Evolutionary conservation across 805 yeast genomes (phyloP).

Genomic region (Candida ulmi): DNA sequence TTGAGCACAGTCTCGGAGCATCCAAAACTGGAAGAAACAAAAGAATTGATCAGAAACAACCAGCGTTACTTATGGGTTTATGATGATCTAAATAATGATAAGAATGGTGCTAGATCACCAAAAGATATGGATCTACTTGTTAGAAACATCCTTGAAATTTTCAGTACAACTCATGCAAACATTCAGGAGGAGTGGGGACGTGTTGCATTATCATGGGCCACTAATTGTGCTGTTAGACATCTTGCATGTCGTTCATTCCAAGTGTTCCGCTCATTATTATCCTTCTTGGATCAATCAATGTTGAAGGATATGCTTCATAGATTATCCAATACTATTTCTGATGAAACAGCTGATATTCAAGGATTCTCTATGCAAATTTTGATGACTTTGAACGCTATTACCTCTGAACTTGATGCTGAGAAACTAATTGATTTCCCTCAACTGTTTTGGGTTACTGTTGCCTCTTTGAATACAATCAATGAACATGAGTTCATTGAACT

Average conservation of each 20-base stretch:
- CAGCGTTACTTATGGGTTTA: slow-evolving; percentile 67
- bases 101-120: slow-evolving; percentile 79
- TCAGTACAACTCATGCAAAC: slow-evolving; percentile 39
- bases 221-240: slow-evolving; percentile 95
- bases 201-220: slow-evolving; percentile 86
- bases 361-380: slow-evolving; percentile 96
- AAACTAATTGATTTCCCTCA: slow-evolving; percentile 86
- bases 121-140: slow-evolving; percentile 75
- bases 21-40: slow-evolving; percentile 50
- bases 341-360: slow-evolving; percentile 83
- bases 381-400: slow-evolving; percentile 91
- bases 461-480: slow-evolving; percentile 82
- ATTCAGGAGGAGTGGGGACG: slow-evolving; percentile 83
- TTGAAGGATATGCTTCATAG: slow-evolving; percentile 90
- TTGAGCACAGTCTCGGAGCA: slow-evolving; percentile 51
- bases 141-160: slow-evolving; percentile 54
- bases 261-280: slow-evolving; percentile 76
- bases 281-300: slow-evolving; percentile 81
- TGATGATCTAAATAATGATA: slow-evolving; percentile 75
- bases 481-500: slow-evolving; percentile 92
- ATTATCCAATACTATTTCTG: slow-evolving; percentile 87
- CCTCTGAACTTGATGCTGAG: slow-evolving; percentile 76
- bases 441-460: slow-evolving; percentile 91
- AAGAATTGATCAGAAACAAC: slow-evolving; percentile 49
- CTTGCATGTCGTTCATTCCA: slow-evolving; percentile 96